phyloP scores from a whole-genome alignment of 345 rosid species.

The Acer saccharum region DNA sequence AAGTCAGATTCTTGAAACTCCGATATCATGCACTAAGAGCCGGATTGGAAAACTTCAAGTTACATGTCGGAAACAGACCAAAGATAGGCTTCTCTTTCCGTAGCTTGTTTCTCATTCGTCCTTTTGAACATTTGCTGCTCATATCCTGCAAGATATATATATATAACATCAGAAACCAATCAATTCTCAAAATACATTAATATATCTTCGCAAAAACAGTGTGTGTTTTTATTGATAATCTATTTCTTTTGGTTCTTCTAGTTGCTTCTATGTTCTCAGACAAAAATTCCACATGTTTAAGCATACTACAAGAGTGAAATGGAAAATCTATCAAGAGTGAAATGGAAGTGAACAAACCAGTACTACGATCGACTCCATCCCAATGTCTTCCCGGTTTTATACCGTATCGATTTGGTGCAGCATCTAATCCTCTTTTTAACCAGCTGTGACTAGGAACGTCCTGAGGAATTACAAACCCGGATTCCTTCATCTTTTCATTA shows the following conservation, averaged over 20 bases:
- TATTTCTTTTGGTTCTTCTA: background rate
- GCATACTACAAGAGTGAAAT: too few relatives aligned
- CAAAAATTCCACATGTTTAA: too few relatives aligned
- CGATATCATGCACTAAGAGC: background rate
- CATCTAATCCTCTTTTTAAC: slow-evolving; percentile 75
- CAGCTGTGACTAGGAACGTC: slow-evolving; percentile 82
- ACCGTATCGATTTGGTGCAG: slow-evolving; percentile 84
- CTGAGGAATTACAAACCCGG: slow-evolving; percentile 90
- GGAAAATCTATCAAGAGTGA: background rate
- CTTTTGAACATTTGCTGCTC: slow-evolving; percentile 73
- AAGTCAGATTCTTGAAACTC: background rate
- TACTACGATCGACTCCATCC: slow-evolving; percentile 98
- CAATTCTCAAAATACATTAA: background rate
- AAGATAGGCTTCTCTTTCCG: slow-evolving; percentile 86
- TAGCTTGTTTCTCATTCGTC: slow-evolving; percentile 73
- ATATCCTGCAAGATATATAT: slow-evolving; percentile 48
- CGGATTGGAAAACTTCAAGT: background rate
- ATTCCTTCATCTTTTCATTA: slow-evolving; percentile 81
- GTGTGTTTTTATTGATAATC: too few relatives aligned
- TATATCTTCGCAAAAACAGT: background rate
- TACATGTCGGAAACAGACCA: slow-evolving; percentile 97
- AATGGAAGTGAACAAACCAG: slow-evolving; percentile 45
- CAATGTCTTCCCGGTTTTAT: slow-evolving; percentile 96
- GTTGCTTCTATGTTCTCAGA: too few relatives aligned
- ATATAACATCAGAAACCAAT: background rate